Conservation (phyloP, 225 moss, liverwort and hornwort species). For the Thuidium tamariscinum region DNA sequence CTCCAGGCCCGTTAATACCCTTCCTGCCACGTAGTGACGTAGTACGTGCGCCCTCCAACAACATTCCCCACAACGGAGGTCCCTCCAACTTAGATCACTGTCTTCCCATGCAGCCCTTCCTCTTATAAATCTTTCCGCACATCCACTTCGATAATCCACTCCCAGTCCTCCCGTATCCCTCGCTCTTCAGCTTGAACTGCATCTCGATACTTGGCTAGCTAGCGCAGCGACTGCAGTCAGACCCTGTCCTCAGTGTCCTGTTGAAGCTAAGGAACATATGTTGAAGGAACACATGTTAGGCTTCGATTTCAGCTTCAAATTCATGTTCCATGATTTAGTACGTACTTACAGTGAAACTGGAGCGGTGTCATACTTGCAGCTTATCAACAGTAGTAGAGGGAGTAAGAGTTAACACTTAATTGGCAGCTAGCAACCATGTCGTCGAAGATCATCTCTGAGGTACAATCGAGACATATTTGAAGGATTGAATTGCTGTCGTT, state of each 20-base stretch:
- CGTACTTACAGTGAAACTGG: background rate
- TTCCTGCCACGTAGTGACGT: background rate
- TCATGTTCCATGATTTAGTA: background rate
- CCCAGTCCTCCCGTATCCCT: background rate
- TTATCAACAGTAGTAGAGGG: background rate
- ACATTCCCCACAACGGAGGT: background rate
- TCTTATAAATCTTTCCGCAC: background rate
- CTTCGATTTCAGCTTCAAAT: background rate
- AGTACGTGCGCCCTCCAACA: background rate
- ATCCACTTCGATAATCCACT: background rate
- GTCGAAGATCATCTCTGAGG: conserved; percentile 1
- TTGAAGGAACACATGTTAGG: background rate
- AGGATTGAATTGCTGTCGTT: background rate
- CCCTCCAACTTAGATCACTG: too few species aligned
- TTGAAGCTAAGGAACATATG: background rate
- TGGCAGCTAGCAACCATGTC: background rate
- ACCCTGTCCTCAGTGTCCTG: background rate
- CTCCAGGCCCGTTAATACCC: background rate
- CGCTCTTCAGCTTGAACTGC: background rate
- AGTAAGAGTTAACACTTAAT: background rate
- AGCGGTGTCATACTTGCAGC: background rate
- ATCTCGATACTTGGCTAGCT: background rate
- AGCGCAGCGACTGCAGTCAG: background rate
- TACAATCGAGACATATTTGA: background rate
- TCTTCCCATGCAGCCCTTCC: too few species aligned